Conservation (phyloP, 441 rosid genomes). For the Populus trichocarpa region DNA sequence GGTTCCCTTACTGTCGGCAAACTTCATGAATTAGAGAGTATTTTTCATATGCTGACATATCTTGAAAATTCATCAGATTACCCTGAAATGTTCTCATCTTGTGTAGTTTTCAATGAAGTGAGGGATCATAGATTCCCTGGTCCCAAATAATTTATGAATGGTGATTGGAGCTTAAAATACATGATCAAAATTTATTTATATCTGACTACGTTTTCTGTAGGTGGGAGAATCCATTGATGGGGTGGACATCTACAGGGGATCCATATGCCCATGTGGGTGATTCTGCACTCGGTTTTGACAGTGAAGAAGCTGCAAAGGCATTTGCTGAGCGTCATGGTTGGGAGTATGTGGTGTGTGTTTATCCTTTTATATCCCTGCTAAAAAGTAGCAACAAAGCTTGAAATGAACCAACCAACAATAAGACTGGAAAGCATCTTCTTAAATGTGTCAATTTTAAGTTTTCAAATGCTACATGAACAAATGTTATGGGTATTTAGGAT, state of each 20-base stretch:
- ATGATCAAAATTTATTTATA: not conserved
- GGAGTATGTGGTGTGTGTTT: slow-evolving; percentile 63
- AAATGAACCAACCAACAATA: not conserved
- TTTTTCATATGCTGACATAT: not conserved
- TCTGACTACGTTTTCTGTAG: slow-evolving; percentile 26
- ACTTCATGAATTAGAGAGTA: not conserved
- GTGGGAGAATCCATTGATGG: slow-evolving; percentile 99
- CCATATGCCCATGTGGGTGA: slow-evolving; percentile 99
- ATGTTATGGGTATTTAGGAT: slow-evolving; percentile 4
- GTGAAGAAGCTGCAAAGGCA: slow-evolving; percentile 72
- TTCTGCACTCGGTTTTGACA: slow-evolving; percentile 67
- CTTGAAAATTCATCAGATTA: not conserved
- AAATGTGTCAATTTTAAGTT: not conserved
- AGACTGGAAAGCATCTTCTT: not conserved
- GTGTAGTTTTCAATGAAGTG: not conserved
- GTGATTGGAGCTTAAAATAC: slow-evolving; percentile 2
- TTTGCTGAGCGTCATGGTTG: slow-evolving; percentile 94
- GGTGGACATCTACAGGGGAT: slow-evolving; percentile 99
- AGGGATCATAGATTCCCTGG: slow-evolving; percentile 2
- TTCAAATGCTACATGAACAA: not conserved
- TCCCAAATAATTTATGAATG: not conserved
- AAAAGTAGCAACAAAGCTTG: not conserved
- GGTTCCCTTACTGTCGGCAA: not conserved
- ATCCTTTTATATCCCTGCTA: not conserved
- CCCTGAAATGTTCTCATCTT: not conserved